Evolutionary conservation across 225 moss, liverwort and hornwort genomes (phyloP).

Genomic region (Physcomitrium patens): DNA sequence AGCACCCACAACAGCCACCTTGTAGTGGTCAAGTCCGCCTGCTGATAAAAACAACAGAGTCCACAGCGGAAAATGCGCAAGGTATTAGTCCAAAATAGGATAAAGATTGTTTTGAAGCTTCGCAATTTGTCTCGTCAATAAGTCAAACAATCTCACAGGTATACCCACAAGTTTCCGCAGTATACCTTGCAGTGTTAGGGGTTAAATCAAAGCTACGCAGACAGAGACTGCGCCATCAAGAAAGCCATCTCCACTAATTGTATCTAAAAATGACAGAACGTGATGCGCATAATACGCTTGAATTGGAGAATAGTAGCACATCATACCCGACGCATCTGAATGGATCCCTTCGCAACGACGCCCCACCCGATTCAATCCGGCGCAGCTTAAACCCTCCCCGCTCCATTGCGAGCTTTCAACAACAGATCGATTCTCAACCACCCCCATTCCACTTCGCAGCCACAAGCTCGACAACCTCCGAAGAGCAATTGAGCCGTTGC

Average conservation of each 20-base stretch:
- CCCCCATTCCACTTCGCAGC: conserved; percentile 9
- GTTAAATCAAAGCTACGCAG: background rate
- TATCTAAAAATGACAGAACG: background rate
- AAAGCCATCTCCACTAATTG: too few species aligned
- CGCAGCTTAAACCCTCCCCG: background rate
- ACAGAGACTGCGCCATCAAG: too few species aligned
- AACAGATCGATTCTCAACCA: background rate
- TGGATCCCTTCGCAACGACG: conserved; percentile 1
- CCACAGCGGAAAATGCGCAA: background rate
- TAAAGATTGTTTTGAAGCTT: background rate
- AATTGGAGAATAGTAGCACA: background rate
- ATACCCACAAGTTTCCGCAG: background rate
- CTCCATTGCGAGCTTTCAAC: background rate
- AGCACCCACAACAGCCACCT: conserved; percentile 59
- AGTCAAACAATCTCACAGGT: background rate
- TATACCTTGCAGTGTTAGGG: background rate
- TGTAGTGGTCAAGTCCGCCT: conserved; percentile 39
- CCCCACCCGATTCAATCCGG: conserved; percentile 9
- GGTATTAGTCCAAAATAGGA: background rate
- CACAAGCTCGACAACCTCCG: conserved; percentile 29
- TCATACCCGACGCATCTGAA: conserved; percentile 15
- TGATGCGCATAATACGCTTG: background rate
- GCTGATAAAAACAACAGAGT: background rate
- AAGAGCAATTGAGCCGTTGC: conserved; percentile 15
- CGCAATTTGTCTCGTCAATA: background rate